Evolutionary conservation across 1,284 basidiomycete genomes (phyloP), one percentile per base, ranked within the genome.

Genomic region (Ceratobasidium sp.): DNA sequence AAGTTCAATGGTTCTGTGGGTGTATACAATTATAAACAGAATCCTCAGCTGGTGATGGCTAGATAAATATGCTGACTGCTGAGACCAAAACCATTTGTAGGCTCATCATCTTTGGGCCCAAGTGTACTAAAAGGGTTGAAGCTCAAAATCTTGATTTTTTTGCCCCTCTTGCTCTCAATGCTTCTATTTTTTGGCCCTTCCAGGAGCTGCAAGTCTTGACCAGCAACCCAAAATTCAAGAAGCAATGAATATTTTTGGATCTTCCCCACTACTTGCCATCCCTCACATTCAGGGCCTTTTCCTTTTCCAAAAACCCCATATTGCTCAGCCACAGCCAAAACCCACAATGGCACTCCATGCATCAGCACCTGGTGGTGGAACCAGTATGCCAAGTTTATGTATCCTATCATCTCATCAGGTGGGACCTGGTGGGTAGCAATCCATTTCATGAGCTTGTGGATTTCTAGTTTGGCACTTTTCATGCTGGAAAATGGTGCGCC

Each of bases 401-500:
- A 80, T 0, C 77, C 71, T 22, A 76, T 68, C 43, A 88, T 77
- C 47, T 82, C 76, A 0, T 78, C 73, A 0, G 80, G 79, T n/a
- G 80, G 76, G 17, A 84, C 74, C n/a, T 78, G 68, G 1, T 77
- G 73, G 15, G 79, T 77, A 13, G 78, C 72, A 60, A 85, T 80
- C 3, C 75, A 72, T 0, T 79, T 75, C 79, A 88, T 83, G 32
- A 87, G 73, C 0, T 77, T 56, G 8, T 73, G 75, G 70, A 89
- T 82, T n/a, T 82, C 78, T 25, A 77, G 73, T 72, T 87, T 80
- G 1, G 84, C 74, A 0, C 71, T 52, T 71, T 85, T 85, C 45
- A 87, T 77, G 0, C 79, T 77, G 1, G 77, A 71, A 57, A 79
- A 80, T 22, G 29, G 69, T 1, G 31, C 13, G 12, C 42, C 81